A percentile compares a stretch with the other conserved stretches of the same genome.
Conservation (phyloP, 768 basidiomycete genomes). For the Auricularia auricula-judae region DNA sequence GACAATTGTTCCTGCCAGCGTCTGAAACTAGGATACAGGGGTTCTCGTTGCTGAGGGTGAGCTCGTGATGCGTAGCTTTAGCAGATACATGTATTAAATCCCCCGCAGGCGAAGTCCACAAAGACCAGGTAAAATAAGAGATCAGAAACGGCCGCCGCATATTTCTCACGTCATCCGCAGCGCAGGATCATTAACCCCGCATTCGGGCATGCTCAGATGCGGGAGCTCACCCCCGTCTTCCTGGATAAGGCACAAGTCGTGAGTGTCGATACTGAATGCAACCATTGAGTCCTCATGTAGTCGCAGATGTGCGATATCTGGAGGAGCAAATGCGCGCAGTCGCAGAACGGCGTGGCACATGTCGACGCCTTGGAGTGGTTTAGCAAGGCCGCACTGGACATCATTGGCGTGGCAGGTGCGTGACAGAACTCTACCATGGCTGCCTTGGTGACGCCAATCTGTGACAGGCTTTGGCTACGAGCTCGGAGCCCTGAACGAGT, state of each 20-base stretch:
- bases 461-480: conserved; percentile 23
- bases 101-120: background rate
- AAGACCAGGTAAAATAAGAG: background rate
- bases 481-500: conserved; percentile 20
- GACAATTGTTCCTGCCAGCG: conserved; percentile 3
- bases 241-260: conserved; percentile 44
- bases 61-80: background rate
- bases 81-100: background rate
- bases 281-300: background rate
- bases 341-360: background rate
- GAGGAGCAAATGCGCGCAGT: conserved; percentile 4
- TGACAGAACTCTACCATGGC: too few species aligned
- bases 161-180: background rate
- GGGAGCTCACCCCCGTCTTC: conserved; percentile 46
- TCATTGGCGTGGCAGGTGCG: conserved; percentile 15
- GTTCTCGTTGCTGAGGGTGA: conserved; percentile 34
- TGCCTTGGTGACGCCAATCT: background rate
- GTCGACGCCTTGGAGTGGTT: conserved; percentile 6
- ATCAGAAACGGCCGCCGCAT: too few species aligned
- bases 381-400: conserved; percentile 13
- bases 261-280: background rate
- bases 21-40: conserved; percentile 21
- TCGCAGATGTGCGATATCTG: conserved; percentile 14
- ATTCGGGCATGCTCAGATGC: conserved; percentile 49
- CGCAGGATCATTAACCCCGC: conserved; percentile 36